Conservation (phyloP, 805 yeast genomes). For the Zygosaccharomyces pseudorouxii region DNA sequence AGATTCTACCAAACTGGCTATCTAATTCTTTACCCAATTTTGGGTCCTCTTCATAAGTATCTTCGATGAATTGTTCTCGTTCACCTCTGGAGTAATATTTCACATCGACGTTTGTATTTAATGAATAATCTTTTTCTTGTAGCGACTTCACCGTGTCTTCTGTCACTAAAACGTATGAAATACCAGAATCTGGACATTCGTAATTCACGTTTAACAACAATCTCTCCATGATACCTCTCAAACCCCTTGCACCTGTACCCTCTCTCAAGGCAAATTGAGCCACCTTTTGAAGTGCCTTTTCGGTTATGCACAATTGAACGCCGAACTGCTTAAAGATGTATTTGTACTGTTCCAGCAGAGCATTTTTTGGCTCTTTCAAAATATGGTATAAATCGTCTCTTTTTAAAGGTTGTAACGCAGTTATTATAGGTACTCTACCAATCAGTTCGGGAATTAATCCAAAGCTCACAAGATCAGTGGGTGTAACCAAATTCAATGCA, state of each 20-base stretch:
- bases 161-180: slow-evolving; percentile 47
- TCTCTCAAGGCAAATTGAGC: slow-evolving; percentile 47
- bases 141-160: slow-evolving; percentile 41
- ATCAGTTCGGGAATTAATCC: slow-evolving; percentile 58
- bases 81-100: slow-evolving; percentile 46
- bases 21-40: slow-evolving; percentile 36
- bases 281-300: slow-evolving; percentile 43
- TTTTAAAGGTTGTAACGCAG: slow-evolving; percentile 45
- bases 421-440: slow-evolving; percentile 54
- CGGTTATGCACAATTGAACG: slow-evolving; percentile 46
- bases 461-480: slow-evolving; percentile 47
- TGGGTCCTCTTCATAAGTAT: slow-evolving; percentile 41
- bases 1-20: slow-evolving; percentile 27
- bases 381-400: slow-evolving; percentile 45
- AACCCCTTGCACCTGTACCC: slow-evolving; percentile 60
- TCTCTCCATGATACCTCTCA: slow-evolving; percentile 52
- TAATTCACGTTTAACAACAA: slow-evolving; percentile 48
- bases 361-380: slow-evolving; percentile 51
- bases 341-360: slow-evolving; percentile 49
- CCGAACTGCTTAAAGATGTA: slow-evolving; percentile 51
- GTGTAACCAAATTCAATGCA: slow-evolving; percentile 44
- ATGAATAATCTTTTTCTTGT: slow-evolving; percentile 31
- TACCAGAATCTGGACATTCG: slow-evolving; percentile 56
- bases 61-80: slow-evolving; percentile 39
- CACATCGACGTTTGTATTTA: slow-evolving; percentile 35